A percentile compares a stretch with the other conserved stretches of the same genome.
phyloP scores from a whole-genome alignment of 2,329 filamentous ascomycete genomes.

The Fusarium equiseti region DNA sequence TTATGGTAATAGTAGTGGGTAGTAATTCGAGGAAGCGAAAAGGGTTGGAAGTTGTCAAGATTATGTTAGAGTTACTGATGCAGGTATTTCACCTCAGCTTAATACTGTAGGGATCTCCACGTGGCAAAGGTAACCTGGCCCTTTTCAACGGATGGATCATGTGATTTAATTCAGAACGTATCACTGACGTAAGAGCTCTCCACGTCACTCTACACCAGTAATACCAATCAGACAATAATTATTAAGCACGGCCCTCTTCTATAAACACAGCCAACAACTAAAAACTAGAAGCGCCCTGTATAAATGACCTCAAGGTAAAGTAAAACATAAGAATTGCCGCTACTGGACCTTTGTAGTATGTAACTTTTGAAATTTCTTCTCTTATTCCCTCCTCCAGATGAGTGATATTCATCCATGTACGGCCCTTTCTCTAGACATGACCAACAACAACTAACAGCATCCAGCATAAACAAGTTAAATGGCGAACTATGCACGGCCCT shows the following conservation, averaged over 20 bases:
- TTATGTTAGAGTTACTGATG: background rate
- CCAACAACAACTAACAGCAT: background rate
- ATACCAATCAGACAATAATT: too few relatives aligned
- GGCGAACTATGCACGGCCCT: background rate
- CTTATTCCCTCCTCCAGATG: too few relatives aligned
- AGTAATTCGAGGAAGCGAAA: background rate
- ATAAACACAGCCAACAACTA: too few relatives aligned
- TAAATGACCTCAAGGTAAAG: background rate
- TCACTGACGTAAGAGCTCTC: background rate
- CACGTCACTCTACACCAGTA: too few relatives aligned
- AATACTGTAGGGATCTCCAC: background rate
- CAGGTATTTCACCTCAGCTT: background rate
- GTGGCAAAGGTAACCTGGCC: background rate
- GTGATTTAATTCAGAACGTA: background rate
- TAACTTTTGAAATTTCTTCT: background rate
- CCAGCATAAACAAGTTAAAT: background rate
- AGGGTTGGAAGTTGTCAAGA: background rate
- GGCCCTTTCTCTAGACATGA: background rate
- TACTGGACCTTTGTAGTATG: background rate
- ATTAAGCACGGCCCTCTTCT: too few relatives aligned
- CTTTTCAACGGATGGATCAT: background rate
- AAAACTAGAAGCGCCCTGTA: background rate
- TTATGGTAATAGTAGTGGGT: background rate
- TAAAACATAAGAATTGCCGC: background rate
- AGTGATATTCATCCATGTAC: background rate